A percentile compares a stretch with the other conserved stretches of the same genome.
These are phyloP conservation scores for Aspergillus sp. DNA, from an alignment of 2,329 filamentous ascomycete genomes.

Conservation along the genomic window DNA sequence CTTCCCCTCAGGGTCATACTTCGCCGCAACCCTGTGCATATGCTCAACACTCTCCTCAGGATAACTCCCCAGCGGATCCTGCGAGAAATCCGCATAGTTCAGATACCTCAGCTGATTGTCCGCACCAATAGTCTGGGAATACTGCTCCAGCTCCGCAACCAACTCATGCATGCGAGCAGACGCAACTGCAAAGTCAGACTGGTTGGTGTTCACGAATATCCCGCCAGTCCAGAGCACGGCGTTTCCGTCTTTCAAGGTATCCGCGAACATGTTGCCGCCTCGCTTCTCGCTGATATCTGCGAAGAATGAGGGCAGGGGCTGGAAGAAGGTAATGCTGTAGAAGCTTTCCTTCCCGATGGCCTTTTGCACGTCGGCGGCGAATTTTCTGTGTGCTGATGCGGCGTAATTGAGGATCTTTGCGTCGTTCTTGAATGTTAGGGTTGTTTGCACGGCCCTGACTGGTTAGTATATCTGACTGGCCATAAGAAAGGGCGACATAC, in stretches of 20 bases:
- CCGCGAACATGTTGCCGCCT: background rate
- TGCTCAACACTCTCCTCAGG: background rate
- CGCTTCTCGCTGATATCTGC: background rate
- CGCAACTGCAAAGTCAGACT: background rate
- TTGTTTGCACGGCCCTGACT: background rate
- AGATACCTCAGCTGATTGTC: background rate
- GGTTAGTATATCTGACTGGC: background rate
- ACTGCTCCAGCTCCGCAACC: background rate
- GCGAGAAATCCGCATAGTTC: background rate
- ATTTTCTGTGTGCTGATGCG: background rate
- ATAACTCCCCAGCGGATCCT: conserved; percentile 1
- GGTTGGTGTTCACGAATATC: background rate
- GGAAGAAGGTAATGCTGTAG: background rate
- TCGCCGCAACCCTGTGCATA: background rate
- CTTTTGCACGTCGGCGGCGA: background rate
- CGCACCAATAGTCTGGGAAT: background rate
- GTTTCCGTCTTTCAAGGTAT: background rate
- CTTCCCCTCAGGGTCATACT: background rate
- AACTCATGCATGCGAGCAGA: background rate
- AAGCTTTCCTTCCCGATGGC: background rate
- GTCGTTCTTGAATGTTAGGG: background rate
- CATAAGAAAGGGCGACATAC: background rate
- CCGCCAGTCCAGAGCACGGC: background rate
- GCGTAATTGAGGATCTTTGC: background rate
- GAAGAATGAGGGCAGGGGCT: background rate